phyloP scores from a whole-genome alignment of 1,139 yeast genomes.

The Spencermartinsiella ligniputridi region DNA sequence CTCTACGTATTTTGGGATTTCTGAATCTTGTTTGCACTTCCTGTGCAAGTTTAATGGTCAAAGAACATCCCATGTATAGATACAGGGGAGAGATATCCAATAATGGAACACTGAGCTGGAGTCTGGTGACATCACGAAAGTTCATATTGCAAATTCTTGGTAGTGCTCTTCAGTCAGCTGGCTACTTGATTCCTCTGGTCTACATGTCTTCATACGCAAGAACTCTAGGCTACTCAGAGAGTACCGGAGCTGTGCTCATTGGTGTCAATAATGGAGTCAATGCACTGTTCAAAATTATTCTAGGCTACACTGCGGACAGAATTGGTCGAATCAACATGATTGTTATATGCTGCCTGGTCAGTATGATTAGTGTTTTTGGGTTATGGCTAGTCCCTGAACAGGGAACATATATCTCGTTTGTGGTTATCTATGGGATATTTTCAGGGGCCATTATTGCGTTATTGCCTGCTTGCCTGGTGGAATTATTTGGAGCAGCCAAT shows the following conservation, averaged over 20 bases:
- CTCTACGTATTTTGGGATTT: slow-evolving; percentile 38
- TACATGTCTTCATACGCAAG: slow-evolving; percentile 42
- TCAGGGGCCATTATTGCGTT: slow-evolving; percentile 38
- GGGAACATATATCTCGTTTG: slow-evolving; percentile 37
- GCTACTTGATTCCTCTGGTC: slow-evolving; percentile 40
- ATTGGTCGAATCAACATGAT: slow-evolving; percentile 41
- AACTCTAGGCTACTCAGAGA: slow-evolving; percentile 36
- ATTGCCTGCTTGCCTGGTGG: slow-evolving; percentile 40
- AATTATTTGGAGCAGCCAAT: slow-evolving; percentile 36
- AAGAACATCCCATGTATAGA: slow-evolving; percentile 21
- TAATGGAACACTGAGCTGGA: slow-evolving; percentile 8
- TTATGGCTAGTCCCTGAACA: slow-evolving; percentile 35
- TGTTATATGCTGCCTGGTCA: slow-evolving; percentile 35
- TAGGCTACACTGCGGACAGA: slow-evolving; percentile 39
- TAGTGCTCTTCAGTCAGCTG: slow-evolving; percentile 40
- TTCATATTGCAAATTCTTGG: slow-evolving; percentile 34
- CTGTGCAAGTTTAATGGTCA: slow-evolving; percentile 16
- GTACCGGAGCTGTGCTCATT: slow-evolving; percentile 42
- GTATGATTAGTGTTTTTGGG: slow-evolving; percentile 35
- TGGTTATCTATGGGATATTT: slow-evolving; percentile 34
- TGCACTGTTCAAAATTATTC: slow-evolving; percentile 38
- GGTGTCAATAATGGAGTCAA: slow-evolving; percentile 42
- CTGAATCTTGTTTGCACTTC: slow-evolving; percentile 21
- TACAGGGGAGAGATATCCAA: slow-evolving; percentile 19
- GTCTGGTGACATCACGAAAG: slow-evolving; percentile 25